Evolutionary conservation across 306 rosid species (phyloP).

Genomic region (Vigna reflexopilosa): DNA sequence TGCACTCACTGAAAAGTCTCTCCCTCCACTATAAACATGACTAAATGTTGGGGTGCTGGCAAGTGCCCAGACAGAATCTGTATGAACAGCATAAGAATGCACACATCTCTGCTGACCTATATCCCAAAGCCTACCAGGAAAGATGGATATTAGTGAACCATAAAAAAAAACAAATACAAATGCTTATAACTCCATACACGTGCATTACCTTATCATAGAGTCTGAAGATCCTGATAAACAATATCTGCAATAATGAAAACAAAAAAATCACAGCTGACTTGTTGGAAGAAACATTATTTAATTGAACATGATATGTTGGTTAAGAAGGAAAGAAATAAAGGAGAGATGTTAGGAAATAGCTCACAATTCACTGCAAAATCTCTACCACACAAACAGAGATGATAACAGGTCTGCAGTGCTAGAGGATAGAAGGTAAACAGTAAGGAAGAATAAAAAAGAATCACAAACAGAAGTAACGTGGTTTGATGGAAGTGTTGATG

Average conservation of each 20-base stretch:
- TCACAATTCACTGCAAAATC: no score
- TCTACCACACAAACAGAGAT: no score
- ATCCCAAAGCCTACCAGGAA: constrained; percentile 88
- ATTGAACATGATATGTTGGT: not conserved
- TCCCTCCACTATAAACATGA: constrained; percentile 98
- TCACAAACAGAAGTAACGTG: no score
- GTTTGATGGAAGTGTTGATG: no score
- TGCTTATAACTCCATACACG: constrained; percentile 14
- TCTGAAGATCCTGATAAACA: constrained; percentile 99
- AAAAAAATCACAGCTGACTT: constrained; percentile 25
- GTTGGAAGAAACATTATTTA: constrained; percentile 16
- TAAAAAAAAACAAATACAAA: constrained; percentile 31
- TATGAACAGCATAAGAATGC: constrained; percentile 99
- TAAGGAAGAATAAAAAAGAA: no score
- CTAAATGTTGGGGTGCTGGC: constrained; percentile 96
- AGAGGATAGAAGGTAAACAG: no score
- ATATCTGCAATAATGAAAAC: constrained; percentile 63
- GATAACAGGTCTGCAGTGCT: no score
- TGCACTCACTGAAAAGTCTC: constrained; percentile 95
- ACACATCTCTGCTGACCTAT: constrained; percentile 98
- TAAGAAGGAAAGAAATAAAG: no score
- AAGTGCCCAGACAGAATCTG: constrained; percentile 99
- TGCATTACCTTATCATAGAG: constrained; percentile 93
- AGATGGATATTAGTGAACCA: constrained; percentile 39
- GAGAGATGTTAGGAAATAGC: no score